Conservation (phyloP, 192 early-diverging fungal species). For the Phlyctochytrium planicorne region DNA sequence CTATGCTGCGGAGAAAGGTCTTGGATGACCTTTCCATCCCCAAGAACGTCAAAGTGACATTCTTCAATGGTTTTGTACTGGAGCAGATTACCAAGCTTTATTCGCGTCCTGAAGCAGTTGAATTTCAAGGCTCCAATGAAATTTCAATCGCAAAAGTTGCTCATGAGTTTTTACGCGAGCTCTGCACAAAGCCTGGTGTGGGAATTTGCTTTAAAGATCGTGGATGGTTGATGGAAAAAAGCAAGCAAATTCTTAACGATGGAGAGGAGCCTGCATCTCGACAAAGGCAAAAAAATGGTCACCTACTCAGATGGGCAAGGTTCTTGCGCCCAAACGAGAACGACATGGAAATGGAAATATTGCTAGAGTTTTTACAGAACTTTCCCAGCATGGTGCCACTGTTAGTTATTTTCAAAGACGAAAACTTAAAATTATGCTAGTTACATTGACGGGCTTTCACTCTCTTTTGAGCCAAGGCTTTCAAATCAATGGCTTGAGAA, state of each 20-base stretch:
- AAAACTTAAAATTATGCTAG: conserved; percentile 59
- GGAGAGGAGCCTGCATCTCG: neutral
- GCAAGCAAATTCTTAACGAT: neutral
- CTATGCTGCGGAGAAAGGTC: conserved; percentile 54
- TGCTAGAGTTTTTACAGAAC: conserved; percentile 60
- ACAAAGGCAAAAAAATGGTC: conserved; percentile 14
- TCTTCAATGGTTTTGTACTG: conserved; percentile 73
- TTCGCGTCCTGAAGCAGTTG: conserved; percentile 31
- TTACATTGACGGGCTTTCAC: conserved; percentile 34
- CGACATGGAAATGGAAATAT: conserved; percentile 60
- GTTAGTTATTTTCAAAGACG: conserved; percentile 45
- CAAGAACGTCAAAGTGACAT: conserved; percentile 56
- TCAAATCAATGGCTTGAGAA: conserved; percentile 75
- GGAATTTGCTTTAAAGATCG: conserved; percentile 74
- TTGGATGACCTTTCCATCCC: conserved; percentile 64
- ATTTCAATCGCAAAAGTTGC: conserved; percentile 46
- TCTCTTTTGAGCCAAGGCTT: conserved; percentile 73
- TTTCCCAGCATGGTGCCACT: conserved; percentile 74
- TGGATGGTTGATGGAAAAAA: conserved; percentile 62
- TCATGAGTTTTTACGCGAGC: conserved; percentile 70
- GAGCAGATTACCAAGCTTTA: conserved; percentile 66
- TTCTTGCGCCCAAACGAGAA: conserved; percentile 65
- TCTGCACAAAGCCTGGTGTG: conserved; percentile 68
- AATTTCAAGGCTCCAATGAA: conserved; percentile 22
- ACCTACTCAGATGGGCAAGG: conserved; percentile 48